Conservation (phyloP, 2,329 filamentous ascomycete species). For the Simplicillium aogashimaense region DNA sequence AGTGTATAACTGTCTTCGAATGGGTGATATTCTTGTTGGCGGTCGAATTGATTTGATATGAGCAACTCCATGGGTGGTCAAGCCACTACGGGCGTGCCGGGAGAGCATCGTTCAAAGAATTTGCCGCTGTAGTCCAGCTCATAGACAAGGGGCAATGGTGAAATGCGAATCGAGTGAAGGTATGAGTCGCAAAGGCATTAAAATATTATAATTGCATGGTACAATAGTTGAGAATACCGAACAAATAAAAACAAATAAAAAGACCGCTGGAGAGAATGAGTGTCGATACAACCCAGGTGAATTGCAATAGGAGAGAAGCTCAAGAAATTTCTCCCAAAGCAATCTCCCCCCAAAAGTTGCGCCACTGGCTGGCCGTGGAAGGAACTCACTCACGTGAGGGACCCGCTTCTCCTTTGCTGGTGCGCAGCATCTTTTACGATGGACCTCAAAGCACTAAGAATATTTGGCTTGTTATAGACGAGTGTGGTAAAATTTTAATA, state of each 20-base stretch:
- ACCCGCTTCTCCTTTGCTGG: no score
- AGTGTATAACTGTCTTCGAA: conserved; percentile 7
- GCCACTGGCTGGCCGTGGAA: no score
- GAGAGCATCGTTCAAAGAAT: conserved; percentile 21
- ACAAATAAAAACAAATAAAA: background rate
- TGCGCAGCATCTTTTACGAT: no score
- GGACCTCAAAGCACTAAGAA: no score
- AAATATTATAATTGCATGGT: background rate
- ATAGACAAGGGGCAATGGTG: background rate
- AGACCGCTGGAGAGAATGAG: background rate
- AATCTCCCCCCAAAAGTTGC: conserved; percentile 2
- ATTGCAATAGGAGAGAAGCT: conserved; percentile 8
- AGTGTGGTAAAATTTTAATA: no score
- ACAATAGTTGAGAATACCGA: background rate
- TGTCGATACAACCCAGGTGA: background rate
- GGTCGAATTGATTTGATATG: conserved; percentile 9
- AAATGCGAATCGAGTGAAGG: background rate
- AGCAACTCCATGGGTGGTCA: conserved; percentile 13
- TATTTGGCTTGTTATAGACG: no score
- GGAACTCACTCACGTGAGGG: no score
- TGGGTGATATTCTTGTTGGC: background rate
- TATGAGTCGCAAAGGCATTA: no score
- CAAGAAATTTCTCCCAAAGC: conserved; percentile 17
- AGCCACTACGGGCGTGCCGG: conserved; percentile 20
- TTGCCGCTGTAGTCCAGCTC: background rate